phyloP scores from a whole-genome alignment of 2,329 filamentous ascomycete species.

The Colletotrichum costaricense region DNA sequence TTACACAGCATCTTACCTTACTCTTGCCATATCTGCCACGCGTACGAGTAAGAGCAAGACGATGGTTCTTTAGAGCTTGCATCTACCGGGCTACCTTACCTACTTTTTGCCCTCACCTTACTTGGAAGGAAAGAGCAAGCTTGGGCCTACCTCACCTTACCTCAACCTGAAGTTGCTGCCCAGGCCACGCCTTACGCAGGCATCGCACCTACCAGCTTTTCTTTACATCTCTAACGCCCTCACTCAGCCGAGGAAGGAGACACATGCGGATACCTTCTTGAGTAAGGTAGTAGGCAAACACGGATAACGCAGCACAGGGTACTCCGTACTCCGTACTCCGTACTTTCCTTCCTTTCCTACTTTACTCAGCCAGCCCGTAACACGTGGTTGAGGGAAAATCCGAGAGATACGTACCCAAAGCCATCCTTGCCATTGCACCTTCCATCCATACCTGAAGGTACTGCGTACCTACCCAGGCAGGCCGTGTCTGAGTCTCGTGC shows the following conservation, averaged over 20 bases:
- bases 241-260: not conserved
- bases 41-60: not conserved
- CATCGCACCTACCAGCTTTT: slow-evolving; percentile 19
- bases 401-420: not conserved
- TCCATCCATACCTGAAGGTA: too few species aligned
- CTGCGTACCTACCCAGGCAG: too few species aligned
- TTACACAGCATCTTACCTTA: not conserved
- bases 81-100: not conserved
- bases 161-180: not conserved
- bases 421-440: not conserved
- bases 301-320: not conserved
- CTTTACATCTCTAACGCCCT: not conserved
- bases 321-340: not conserved
- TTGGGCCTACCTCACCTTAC: not conserved
- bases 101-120: not conserved
- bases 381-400: not conserved
- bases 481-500: not conserved
- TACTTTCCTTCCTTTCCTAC: not conserved
- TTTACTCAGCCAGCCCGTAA: not conserved
- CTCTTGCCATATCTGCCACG: slow-evolving; percentile 6
- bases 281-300: not conserved
- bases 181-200: not conserved
- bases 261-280: too few species aligned
- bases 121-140: not conserved
- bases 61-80: not conserved